Evolutionary conservation across 768 basidiomycete species (phyloP), one percentile per base, ranked within the genome.

Genomic region (Leccinum fibrillosum): DNA sequence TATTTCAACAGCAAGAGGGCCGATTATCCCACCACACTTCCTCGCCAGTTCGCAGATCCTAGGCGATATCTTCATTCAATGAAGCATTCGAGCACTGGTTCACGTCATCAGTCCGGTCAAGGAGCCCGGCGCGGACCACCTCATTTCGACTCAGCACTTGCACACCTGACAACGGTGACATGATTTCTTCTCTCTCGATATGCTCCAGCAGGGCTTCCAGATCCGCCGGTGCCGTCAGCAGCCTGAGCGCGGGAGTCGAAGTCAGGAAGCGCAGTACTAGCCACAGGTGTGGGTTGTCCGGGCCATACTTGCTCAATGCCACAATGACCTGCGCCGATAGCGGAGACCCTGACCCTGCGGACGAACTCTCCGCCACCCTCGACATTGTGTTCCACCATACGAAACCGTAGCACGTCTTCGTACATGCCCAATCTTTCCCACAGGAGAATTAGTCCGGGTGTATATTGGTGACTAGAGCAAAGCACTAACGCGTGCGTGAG

Each of bases 401-500:
- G 94, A 76, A 92, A 97, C 21, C 94, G 82, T 28, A 98, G 69
- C 50, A 98, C 86, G 63, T 97, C 95, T 66, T 98, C 95, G 70
- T 93, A 92, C 95, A 97, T 95, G 8, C 90, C 94, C 76, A 94
- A 78, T 60, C 83, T 86, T 75, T 97, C 97, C 92, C 94, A 98
- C 3, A 98, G 79, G 5, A 91, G 74, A 2, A 98, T 89, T 11
- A 96, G 81, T 1, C 97, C 97, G 0, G 83, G 82, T 1, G 87
- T 93, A 66, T 94, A 97, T 12, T 77, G 80, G 39, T 84, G 81
- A 26, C 86, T 92, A 6, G 94, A 93, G 74, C 96, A 98, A 2
- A 99, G 80, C 39, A 99, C 90, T 17, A 98, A 78, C 3, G 95
- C 96, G 69, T 98, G 96, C 39, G 85, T 94, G 3, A 84, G 79